These are phyloP conservation scores for Aspergillus sp. DNA, from an alignment of 2,329 filamentous ascomycete genomes.

Conservation along the genomic window DNA sequence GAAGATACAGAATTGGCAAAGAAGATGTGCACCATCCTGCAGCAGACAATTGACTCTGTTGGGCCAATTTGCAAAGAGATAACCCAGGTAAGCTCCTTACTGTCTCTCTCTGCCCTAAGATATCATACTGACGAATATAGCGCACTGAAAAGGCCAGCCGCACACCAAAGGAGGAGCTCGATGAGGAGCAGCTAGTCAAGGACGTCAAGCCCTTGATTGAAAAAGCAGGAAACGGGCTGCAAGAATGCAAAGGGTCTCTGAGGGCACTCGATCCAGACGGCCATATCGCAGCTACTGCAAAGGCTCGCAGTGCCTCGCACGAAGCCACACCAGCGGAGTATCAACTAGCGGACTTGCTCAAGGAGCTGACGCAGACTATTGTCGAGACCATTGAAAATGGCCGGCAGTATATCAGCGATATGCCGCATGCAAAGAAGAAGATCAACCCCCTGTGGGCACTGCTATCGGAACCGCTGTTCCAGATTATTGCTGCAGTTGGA, in stretches of 20 bases:
- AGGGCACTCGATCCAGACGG: slow-evolving; percentile 88
- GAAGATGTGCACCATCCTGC: too few species aligned
- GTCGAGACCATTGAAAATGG: slow-evolving; percentile 81
- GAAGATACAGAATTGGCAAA: slow-evolving; percentile 16
- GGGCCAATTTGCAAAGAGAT: too few species aligned
- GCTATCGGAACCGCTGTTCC: slow-evolving; percentile 73
- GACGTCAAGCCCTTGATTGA: slow-evolving; percentile 86
- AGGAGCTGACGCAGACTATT: slow-evolving; percentile 78
- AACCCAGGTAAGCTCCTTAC: too few species aligned
- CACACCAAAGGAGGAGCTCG: slow-evolving; percentile 68
- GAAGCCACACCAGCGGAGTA: slow-evolving; percentile 83
- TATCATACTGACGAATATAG: slow-evolving; percentile 63
- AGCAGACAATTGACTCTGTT: too few species aligned
- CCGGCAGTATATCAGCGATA: slow-evolving; percentile 83
- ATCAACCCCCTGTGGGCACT: slow-evolving; percentile 86
- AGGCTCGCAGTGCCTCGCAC: slow-evolving; percentile 71
- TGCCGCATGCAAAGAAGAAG: slow-evolving; percentile 93
- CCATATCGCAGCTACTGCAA: slow-evolving; percentile 78
- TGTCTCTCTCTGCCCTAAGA: too few species aligned
- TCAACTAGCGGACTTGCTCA: slow-evolving; percentile 77
- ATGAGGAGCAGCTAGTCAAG: slow-evolving; percentile 84
- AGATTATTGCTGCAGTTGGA: slow-evolving; percentile 88
- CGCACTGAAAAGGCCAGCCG: slow-evolving; percentile 45
- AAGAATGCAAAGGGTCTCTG: slow-evolving; percentile 82
- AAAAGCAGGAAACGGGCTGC: slow-evolving; percentile 76